Evolutionary conservation across 192 early-diverging fungal species (phyloP), one percentile per base, ranked within the genome.

Genomic region (Linnemannia schmuckeri): DNA sequence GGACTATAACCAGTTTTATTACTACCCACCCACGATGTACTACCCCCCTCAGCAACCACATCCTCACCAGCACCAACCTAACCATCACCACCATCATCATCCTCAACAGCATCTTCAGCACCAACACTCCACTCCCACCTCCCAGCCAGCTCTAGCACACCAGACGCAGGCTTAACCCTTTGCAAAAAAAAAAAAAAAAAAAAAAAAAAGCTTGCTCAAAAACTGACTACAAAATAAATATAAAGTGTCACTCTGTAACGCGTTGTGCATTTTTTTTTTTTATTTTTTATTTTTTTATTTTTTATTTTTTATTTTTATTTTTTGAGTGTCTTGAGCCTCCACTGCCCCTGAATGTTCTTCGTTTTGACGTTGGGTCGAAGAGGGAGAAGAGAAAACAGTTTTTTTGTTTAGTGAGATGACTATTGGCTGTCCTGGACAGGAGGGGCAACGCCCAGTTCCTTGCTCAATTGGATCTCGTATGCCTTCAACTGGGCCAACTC

Each of bases 401-500:
- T 24, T 41, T 17, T n/a, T 40, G 63, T 33, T 76, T 76, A 13
- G n/a, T 76, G n/a, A 6, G 38, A 18, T 41, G 41, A 49, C 47
- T 49, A 49, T 49, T 49, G 47, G 47, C 47, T 49, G 47, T 44
- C 41, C 18, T 79, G 44, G 1, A 17, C 47, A n/a, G 70, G 72
- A 37, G 70, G 68, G 6, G 78, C 35, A 15, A 82, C 33, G 27
- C 74, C 81, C 33, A 88, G 71, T 41, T 88, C 87, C 49, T 82
- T 79, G 37, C 57, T 37, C n/a, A 88, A 46, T 41, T 79, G 70
- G 22, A 72, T 79, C 70, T 90, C 89, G 70, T 90, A 90, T 47
- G 76, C 66, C 68, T 80, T 88, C 66, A 92, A 33, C 73, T 92
- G 88, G 30, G 87, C 88, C 38, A 92, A 69, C 78, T 90, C 91